Conservation (phyloP, 352 stramenopile species). For the Blastocystis sp. region DNA sequence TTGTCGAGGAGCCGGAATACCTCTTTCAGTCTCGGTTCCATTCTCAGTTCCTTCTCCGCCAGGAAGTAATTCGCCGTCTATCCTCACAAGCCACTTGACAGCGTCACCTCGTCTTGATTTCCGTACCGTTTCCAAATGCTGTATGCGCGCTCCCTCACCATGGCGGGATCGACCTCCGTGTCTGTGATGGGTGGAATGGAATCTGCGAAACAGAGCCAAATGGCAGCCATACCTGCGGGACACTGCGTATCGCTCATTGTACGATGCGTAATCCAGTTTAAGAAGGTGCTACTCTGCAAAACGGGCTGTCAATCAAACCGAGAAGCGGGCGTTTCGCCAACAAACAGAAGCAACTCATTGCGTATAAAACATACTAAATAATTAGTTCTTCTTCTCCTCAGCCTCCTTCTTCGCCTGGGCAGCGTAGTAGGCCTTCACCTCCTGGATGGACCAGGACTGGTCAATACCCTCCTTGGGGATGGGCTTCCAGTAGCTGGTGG, state of each 20-base stretch:
- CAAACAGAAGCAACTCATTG: constrained; percentile 26
- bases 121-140: constrained; percentile 33
- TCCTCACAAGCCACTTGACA: not conserved
- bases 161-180: not conserved
- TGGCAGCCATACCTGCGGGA: not conserved
- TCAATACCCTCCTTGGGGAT: too few relatives aligned
- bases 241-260: not conserved
- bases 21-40: constrained; percentile 27
- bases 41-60: constrained; percentile 30
- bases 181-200: constrained; percentile 4
- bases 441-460: too few relatives aligned
- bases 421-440: too few relatives aligned
- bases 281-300: not conserved
- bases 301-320: constrained; percentile 3
- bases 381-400: not conserved
- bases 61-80: constrained; percentile 37
- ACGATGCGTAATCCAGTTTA: not conserved
- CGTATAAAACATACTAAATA: constrained; percentile 39
- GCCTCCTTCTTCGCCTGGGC: not conserved
- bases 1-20: constrained; percentile 17
- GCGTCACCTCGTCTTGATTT: not conserved
- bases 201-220: not conserved
- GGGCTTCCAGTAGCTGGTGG: too few relatives aligned
- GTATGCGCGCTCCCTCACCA: not conserved
- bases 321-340: not conserved